Evolutionary conservation across 768 basidiomycete genomes (phyloP).

Genomic region (Rhizopogon vesiculosus): DNA sequence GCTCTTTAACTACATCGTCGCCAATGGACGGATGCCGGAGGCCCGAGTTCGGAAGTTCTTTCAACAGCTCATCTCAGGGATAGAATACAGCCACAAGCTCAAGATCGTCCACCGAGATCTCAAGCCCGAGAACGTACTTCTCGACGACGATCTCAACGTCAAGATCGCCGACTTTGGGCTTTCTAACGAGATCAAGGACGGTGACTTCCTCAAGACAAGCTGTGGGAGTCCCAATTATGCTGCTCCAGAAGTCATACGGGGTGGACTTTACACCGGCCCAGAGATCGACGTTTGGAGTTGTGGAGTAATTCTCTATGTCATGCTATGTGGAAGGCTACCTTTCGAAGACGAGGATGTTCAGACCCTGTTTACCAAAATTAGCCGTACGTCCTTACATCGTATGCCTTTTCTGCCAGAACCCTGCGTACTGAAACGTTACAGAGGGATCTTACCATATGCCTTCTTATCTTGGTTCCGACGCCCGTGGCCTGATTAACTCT

Average conservation of each 20-base stretch:
- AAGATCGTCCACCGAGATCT: constrained; percentile 98
- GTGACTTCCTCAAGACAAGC: constrained; percentile 94
- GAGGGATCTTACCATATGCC: constrained; percentile 89
- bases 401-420: not conserved
- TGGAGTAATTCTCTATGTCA: constrained; percentile 98
- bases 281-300: constrained; percentile 99
- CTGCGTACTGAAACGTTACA: constrained; percentile 24
- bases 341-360: constrained; percentile 98
- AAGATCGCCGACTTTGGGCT: constrained; percentile 99
- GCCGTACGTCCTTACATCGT: constrained; percentile 45
- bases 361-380: constrained; percentile 89
- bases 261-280: constrained; percentile 92
- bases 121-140: constrained; percentile 93
- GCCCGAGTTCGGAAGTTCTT: constrained; percentile 89
- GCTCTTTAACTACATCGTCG: constrained; percentile 96
- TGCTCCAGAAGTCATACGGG: constrained; percentile 95
- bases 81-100: constrained; percentile 94
- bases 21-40: constrained; percentile 89
- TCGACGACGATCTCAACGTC: constrained; percentile 82
- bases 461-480: constrained; percentile 71
- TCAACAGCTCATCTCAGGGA: constrained; percentile 96
- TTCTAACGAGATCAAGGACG: constrained; percentile 93
- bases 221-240: constrained; percentile 99
- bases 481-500: constrained; percentile 69
- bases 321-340: constrained; percentile 91